Evolutionary conservation across 1,139 yeast species (phyloP), one percentile per base, ranked within the genome.

Genomic region (Geotrichum restrictum): DNA sequence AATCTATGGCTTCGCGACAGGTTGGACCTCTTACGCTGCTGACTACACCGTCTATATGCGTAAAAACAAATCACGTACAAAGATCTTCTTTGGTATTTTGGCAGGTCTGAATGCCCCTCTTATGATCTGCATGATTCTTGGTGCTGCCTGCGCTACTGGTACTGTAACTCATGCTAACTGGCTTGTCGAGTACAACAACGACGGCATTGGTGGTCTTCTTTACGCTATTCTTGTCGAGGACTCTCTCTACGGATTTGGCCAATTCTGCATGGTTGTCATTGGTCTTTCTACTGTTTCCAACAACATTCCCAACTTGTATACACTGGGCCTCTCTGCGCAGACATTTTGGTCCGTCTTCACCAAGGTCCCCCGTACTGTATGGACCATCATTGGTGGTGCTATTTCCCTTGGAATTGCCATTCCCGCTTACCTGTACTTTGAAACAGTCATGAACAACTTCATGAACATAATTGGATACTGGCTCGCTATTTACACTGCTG

Each of bases 11-110:
- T 91, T 85, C 64, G 95, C 96, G 49, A 81, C 96, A 53, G 97
- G 97, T 58, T 89, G 97, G 97, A 81, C 95, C 54, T 85, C 96
- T 22, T 88, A 85, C 64, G 94, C 96, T 45, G 82, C 95, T 41
- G 97, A 89, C 72, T 91, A 89, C 72, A 88, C 96, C 52, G 91
- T 85, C 50, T 91, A 88, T 74, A 89, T 87, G 79, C 78, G 79
- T 59, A 75, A 80, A 65, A 75, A 80, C 64, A 81, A 83, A 57
- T 79, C 78, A 68, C 73, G 80, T 41, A 57, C 61, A 63, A 82
- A 75, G 67, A 76, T 88, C 56, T 88, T 88, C 73, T 68, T 78
- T 52, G 76, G 82, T 60, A 81, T 89, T 55, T 67, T 80, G 57
- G 58, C 70, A 49, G 95, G 95, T 60, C 76, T 88, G 63, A 72